Evolutionary conservation across 2,329 filamentous ascomycete species (phyloP).

Genomic region (Pleoardoris graminearum): DNA sequence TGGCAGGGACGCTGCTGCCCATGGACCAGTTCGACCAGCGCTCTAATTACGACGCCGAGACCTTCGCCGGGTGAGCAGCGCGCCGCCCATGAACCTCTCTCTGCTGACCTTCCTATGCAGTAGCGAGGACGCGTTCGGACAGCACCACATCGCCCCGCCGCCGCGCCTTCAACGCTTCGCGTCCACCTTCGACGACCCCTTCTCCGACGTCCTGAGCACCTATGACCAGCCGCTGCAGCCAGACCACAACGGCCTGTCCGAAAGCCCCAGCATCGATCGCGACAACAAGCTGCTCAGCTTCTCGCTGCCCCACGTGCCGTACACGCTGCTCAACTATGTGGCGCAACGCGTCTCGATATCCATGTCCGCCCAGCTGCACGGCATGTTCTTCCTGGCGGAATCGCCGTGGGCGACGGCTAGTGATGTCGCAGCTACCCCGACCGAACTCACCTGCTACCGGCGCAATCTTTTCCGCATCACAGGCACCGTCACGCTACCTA

Average conservation of each 20-base stretch:
- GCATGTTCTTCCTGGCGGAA: conserved; percentile 87
- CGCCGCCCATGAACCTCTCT: conserved; percentile 16
- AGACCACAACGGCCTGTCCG: conserved; percentile 51
- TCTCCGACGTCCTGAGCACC: conserved; percentile 55
- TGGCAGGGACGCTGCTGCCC: conserved; percentile 50
- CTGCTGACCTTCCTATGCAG: conserved; percentile 44
- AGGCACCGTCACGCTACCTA: conserved; percentile 79
- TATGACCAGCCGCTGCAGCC: conserved; percentile 52
- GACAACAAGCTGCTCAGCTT: conserved; percentile 62
- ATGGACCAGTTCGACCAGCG: conserved; percentile 62
- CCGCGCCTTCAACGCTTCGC: conserved; percentile 55
- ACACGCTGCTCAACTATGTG: conserved; percentile 67
- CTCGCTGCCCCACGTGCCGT: conserved; percentile 54
- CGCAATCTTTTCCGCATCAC: conserved; percentile 96
- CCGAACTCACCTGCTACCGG: conserved; percentile 92
- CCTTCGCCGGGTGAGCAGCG: conserved; percentile 60
- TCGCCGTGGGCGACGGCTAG: conserved; percentile 67
- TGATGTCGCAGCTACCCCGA: conserved; percentile 61
- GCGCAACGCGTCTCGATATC: conserved; percentile 65
- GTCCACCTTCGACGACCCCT: conserved; percentile 54
- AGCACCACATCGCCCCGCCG: conserved; percentile 48
- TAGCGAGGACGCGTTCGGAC: conserved; percentile 56
- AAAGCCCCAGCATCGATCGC: conserved; percentile 63
- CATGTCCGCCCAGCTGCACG: conserved; percentile 77
- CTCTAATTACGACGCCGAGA: conserved; percentile 63